Conservation (phyloP, 768 basidiomycete species). For the Lactarius hatsudake region DNA sequence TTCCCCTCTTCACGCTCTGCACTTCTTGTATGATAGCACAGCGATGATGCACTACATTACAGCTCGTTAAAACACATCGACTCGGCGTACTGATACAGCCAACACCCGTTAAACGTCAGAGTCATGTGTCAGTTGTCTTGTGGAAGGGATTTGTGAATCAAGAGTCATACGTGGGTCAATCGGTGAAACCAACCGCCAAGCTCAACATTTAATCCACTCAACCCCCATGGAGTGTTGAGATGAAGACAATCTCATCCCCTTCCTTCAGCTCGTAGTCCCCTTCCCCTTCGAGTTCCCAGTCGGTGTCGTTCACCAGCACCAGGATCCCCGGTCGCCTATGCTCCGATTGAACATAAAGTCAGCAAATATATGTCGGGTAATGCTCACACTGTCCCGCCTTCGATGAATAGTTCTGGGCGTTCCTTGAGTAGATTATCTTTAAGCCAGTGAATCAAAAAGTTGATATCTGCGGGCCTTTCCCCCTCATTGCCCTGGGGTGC, state of each 20-base stretch:
- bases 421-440: conserved; percentile 77
- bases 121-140: neutral
- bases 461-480: conserved; percentile 55
- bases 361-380: conserved; percentile 5
- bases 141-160: neutral
- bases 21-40: neutral
- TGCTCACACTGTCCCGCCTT: conserved; percentile 81
- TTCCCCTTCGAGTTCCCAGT: conserved; percentile 26
- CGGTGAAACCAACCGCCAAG: neutral
- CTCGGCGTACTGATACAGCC: neutral
- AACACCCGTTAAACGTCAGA: conserved; percentile 1
- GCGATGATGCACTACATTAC: neutral
- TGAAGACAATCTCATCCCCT: conserved; percentile 91
- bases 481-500: conserved; percentile 36
- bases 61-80: neutral
- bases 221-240: conserved; percentile 93
- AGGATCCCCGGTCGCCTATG: conserved; percentile 91
- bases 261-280: conserved; percentile 21
- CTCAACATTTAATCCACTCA: conserved; percentile 33
- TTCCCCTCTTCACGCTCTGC: neutral
- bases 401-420: conserved; percentile 85
- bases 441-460: conserved; percentile 77
- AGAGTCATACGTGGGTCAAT: neutral
- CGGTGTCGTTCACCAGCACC: conserved; percentile 59
- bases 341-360: neutral